Evolutionary conservation across 1,284 basidiomycete species (phyloP).

Genomic region (Lentinus polychrous): DNA sequence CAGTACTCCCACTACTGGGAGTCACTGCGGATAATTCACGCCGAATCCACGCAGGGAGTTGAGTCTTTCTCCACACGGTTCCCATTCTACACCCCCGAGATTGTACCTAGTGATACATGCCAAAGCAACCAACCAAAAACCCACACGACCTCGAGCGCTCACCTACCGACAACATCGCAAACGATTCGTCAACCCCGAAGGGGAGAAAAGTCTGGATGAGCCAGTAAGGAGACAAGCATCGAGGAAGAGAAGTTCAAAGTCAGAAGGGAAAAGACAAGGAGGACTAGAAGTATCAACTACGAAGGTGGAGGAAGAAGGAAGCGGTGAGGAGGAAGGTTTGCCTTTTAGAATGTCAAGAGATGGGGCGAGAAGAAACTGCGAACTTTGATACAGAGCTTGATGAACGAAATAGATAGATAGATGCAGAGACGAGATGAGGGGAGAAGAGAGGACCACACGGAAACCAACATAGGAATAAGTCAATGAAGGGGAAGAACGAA

Average conservation of each 20-base stretch:
- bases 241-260: slow-evolving; percentile 6
- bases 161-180: slow-evolving; percentile 22
- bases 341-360: slow-evolving; percentile 14
- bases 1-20: no score
- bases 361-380: slow-evolving; percentile 14
- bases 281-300: slow-evolving; percentile 8
- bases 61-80: no score
- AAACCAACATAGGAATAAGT: slow-evolving; percentile 6
- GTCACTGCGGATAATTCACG: no score
- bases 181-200: slow-evolving; percentile 33
- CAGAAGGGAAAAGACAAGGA: slow-evolving; percentile 5
- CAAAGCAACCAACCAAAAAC: no score
- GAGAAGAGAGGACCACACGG: not conserved
- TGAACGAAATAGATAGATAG: not conserved
- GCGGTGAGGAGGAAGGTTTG: slow-evolving; percentile 3
- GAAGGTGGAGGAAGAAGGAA: slow-evolving; percentile 9
- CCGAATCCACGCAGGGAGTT: no score
- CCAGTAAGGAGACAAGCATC: slow-evolving; percentile 23
- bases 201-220: slow-evolving; percentile 27
- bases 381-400: not conserved
- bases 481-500: slow-evolving; percentile 7
- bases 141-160: slow-evolving; percentile 28
- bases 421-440: not conserved
- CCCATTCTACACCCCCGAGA: no score
- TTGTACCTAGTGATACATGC: no score